phyloP scores from a whole-genome alignment of 2,329 filamentous ascomycete species.

The Neospermospora avenae region DNA sequence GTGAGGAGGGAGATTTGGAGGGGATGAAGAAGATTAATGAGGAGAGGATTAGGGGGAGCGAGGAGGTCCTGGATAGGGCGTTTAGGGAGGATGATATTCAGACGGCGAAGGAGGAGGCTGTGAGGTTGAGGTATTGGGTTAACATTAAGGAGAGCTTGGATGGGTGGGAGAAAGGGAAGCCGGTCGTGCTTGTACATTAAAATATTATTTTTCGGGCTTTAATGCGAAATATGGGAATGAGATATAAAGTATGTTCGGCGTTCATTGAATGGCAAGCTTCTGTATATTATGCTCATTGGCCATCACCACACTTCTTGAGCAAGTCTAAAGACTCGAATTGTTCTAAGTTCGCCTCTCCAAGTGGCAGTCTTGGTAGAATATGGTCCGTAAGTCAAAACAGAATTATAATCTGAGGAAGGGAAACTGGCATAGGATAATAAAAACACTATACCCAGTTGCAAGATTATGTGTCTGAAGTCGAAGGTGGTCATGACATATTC shows the following conservation, averaged over 20 bases:
- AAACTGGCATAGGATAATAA: too few relatives aligned
- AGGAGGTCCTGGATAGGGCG: constrained; percentile 57
- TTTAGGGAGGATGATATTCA: constrained; percentile 67
- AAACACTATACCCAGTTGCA: too few relatives aligned
- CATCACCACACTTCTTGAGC: neutral
- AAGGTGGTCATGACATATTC: too few relatives aligned
- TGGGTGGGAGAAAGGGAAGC: constrained; percentile 79
- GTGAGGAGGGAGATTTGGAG: constrained; percentile 60
- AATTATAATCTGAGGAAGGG: too few relatives aligned
- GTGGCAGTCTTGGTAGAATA: too few relatives aligned
- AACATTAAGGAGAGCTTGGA: constrained; percentile 79
- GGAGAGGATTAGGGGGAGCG: constrained; percentile 59
- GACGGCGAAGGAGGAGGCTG: constrained; percentile 66
- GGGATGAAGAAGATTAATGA: constrained; percentile 64
- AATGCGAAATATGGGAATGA: neutral
- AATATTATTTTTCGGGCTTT: neutral
- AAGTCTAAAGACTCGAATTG: neutral
- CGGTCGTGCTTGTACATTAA: constrained; percentile 51
- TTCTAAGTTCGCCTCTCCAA: too few relatives aligned
- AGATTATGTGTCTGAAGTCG: too few relatives aligned
- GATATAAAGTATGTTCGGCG: neutral
- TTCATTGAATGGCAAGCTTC: neutral
- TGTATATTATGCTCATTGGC: neutral
- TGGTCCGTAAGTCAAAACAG: too few relatives aligned
- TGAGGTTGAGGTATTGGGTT: constrained; percentile 83